phyloP scores from a whole-genome alignment of 306 rosid species.

The Pyrus bretschneideri region DNA sequence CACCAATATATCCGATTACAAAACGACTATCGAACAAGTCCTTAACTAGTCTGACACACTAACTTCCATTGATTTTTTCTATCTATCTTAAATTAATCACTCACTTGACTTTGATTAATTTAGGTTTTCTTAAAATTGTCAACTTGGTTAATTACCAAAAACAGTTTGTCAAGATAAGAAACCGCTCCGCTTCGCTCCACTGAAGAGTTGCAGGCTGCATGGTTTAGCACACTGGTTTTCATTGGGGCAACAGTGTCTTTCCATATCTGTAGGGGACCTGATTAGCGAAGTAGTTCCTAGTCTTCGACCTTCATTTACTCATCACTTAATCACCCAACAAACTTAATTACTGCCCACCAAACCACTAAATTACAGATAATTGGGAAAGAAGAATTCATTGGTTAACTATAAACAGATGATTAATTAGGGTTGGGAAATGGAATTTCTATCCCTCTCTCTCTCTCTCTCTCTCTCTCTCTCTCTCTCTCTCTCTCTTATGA shows the following conservation, averaged over 20 bases:
- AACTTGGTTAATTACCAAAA: constrained; percentile 8
- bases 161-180: constrained; percentile 3
- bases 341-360: neutral
- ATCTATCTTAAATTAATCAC: constrained; percentile 10
- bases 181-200: neutral
- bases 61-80: neutral
- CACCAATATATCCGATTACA: neutral
- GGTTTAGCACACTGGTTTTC: neutral
- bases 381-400: constrained; percentile 28
- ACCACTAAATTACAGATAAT: constrained; percentile 8
- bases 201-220: neutral
- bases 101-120: neutral
- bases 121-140: neutral
- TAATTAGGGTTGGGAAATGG: constrained; percentile 47
- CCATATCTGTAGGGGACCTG: neutral
- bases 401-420: constrained; percentile 16
- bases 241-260: constrained; percentile 5
- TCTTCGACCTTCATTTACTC: neutral
- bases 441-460: constrained; percentile 23
- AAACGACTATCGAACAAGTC: neutral
- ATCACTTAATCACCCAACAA: neutral
- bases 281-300: neutral
- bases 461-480: constrained; percentile 26
- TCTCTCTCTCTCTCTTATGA: constrained; percentile 18
- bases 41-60: neutral